Percentiles rank a stretch among this genome's conserved stretches.
phyloP scores from a whole-genome alignment of 306 rosid genomes.

The Fagus crenata region DNA sequence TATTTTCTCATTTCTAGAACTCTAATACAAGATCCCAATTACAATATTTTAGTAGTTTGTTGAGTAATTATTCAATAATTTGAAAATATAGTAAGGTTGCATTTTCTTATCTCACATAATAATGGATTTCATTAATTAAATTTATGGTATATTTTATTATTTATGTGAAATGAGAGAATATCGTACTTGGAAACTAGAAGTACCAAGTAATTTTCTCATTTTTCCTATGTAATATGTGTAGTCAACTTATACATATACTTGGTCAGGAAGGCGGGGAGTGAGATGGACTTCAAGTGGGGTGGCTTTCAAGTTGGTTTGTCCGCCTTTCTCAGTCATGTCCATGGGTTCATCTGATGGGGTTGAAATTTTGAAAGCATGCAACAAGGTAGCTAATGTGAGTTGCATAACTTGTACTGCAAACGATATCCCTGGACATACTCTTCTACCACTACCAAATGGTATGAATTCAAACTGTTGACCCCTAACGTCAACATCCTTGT shows the following conservation, averaged over 20 bases:
- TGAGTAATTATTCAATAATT: too few relatives aligned
- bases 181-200: too few relatives aligned
- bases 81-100: too few relatives aligned
- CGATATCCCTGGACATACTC: slow-evolving; percentile 32
- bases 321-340: slow-evolving; percentile 20
- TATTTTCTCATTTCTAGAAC: too few relatives aligned
- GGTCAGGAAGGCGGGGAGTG: slow-evolving; percentile 17
- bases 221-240: too few relatives aligned
- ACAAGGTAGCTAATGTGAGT: slow-evolving; percentile 24
- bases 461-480: slow-evolving; percentile 29
- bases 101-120: too few relatives aligned
- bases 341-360: not conserved
- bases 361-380: slow-evolving; percentile 17
- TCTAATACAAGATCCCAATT: too few relatives aligned
- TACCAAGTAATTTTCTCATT: too few relatives aligned
- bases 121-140: too few relatives aligned
- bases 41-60: too few relatives aligned
- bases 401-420: slow-evolving; percentile 18
- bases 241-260: not conserved
- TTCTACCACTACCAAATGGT: slow-evolving; percentile 43
- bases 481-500: slow-evolving; percentile 15
- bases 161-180: too few relatives aligned
- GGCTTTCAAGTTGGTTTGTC: slow-evolving; percentile 19
- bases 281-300: slow-evolving; percentile 23
- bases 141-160: too few relatives aligned